Evolutionary conservation across 1,139 yeast species (phyloP).

Genomic region (Diutina mesorugosa): DNA sequence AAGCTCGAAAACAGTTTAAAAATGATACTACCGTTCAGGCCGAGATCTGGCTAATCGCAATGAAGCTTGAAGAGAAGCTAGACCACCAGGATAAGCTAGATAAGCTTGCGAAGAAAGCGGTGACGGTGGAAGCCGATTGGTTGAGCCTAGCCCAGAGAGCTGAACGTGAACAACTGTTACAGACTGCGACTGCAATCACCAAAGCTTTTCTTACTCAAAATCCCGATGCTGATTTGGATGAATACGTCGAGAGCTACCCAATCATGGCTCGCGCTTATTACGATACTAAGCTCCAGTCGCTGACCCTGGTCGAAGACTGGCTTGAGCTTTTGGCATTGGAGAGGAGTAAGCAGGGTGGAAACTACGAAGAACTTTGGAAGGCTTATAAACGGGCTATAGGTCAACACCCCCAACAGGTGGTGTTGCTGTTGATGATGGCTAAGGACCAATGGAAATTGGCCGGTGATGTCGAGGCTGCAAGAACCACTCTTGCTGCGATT

Average conservation of each 20-base stretch:
- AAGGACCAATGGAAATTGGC: slow-evolving; percentile 47
- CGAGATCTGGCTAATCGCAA: slow-evolving; percentile 61
- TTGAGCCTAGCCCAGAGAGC: not conserved
- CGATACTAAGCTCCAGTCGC: not conserved
- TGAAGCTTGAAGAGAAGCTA: slow-evolving; percentile 47
- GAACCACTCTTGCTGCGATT: slow-evolving; percentile 38
- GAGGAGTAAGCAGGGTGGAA: not conserved
- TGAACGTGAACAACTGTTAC: not conserved
- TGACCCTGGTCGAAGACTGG: not conserved
- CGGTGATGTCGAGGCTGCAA: slow-evolving; percentile 38
- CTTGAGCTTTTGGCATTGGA: not conserved
- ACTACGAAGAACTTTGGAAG: not conserved
- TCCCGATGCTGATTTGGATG: not conserved
- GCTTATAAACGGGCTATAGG: not conserved
- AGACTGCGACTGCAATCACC: not conserved
- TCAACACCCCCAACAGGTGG: slow-evolving; percentile 31
- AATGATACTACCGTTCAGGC: slow-evolving; percentile 18
- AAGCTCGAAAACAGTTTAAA: slow-evolving; percentile 44
- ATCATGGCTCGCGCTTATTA: not conserved
- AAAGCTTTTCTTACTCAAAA: not conserved
- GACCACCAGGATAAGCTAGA: slow-evolving; percentile 17
- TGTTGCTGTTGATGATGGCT: slow-evolving; percentile 58
- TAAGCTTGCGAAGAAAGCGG: slow-evolving; percentile 19
- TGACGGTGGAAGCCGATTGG: not conserved
- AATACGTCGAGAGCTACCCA: not conserved